phyloP scores from a whole-genome alignment of 441 rosid species.

The Kokia cookei region DNA sequence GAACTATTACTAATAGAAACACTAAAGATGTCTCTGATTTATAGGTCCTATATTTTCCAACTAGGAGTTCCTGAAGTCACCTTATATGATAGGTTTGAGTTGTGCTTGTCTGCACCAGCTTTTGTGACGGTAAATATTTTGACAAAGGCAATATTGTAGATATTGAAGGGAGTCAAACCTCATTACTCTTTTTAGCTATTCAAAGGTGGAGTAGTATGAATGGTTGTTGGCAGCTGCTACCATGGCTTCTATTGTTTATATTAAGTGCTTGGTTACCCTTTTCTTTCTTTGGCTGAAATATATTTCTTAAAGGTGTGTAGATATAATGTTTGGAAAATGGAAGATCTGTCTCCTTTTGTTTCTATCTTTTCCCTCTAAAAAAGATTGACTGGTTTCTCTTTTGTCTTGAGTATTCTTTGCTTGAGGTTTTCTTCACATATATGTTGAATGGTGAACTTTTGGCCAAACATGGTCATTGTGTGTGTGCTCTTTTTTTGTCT shows the following conservation, averaged over 20 bases:
- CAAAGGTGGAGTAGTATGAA: neutral
- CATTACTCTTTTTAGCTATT: neutral
- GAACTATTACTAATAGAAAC: neutral
- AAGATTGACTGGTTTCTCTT: neutral
- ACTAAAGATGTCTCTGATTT: neutral
- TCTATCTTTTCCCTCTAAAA: neutral
- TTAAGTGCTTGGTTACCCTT: neutral
- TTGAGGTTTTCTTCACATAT: neutral
- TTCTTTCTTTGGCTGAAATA: neutral
- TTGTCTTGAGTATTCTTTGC: neutral
- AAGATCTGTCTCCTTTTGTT: neutral
- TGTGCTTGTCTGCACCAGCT: neutral
- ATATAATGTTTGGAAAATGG: neutral
- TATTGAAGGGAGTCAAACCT: neutral
- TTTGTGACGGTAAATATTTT: neutral
- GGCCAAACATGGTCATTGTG: neutral
- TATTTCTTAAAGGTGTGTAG: neutral
- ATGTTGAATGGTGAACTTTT: neutral
- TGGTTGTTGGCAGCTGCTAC: neutral
- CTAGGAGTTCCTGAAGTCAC: neutral
- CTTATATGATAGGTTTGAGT: neutral
- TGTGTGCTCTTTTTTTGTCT: constrained; percentile 7
- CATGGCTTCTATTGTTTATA: neutral
- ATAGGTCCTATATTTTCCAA: neutral
- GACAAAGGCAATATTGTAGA: neutral